Percentiles rank a stretch among this genome's conserved stretches.
Conservation (phyloP, 345 rosid genomes). For the Salix udensis region DNA sequence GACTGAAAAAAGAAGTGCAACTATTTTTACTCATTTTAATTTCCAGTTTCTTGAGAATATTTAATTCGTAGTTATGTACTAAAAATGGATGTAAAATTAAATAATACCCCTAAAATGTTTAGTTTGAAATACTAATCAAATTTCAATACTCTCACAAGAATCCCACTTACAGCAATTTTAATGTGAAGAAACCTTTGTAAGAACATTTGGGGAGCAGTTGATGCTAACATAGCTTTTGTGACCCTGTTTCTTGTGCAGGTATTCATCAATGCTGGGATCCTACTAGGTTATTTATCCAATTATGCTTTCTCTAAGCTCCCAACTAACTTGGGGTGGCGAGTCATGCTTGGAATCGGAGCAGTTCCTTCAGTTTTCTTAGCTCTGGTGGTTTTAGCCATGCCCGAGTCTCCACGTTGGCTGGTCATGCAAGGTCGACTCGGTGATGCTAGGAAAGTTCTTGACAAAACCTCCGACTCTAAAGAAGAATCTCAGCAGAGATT, state of each 20-base stretch:
- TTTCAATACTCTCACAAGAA: not conserved
- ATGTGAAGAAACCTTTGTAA: not conserved
- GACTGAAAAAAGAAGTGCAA: not conserved
- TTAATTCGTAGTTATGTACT: not conserved
- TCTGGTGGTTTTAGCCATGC: constrained; percentile 64
- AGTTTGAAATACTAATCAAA: not conserved
- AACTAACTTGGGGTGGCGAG: constrained; percentile 61
- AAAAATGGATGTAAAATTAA: not conserved
- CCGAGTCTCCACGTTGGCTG: constrained; percentile 96
- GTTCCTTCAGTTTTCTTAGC: constrained; percentile 65
- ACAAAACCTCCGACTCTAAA: constrained; percentile 58
- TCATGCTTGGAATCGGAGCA: constrained; percentile 81
- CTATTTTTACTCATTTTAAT: not conserved
- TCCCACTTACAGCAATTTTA: not conserved
- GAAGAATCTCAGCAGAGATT: constrained; percentile 62
- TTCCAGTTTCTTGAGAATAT: too few relatives aligned
- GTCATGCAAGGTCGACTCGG: constrained; percentile 86
- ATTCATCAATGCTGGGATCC: constrained; percentile 63
- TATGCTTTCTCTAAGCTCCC: constrained; percentile 61
- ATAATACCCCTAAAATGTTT: not conserved
- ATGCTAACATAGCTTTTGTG: too few relatives aligned
- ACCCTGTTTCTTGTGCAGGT: constrained; percentile 42
- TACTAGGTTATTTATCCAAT: constrained; percentile 82
- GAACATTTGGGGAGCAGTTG: not conserved
- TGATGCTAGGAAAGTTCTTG: constrained; percentile 71